Base-by-base conservation (phyloP, 1,284 basidiomycete species). In the Cutaneotrichosporon cutaneum region DNA sequence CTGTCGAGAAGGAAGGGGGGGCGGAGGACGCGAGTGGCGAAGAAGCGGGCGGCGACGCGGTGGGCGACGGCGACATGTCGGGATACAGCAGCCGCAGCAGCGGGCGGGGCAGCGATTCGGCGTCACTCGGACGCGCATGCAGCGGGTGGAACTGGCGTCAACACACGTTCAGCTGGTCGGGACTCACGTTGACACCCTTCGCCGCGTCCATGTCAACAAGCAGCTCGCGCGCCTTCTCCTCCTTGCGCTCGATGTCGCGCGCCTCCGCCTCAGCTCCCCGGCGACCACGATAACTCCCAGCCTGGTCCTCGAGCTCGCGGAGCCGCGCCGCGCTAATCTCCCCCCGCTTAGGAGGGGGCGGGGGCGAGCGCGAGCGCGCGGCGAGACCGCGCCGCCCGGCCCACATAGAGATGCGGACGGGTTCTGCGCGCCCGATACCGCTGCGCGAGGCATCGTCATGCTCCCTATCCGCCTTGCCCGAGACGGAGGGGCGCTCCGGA, bases 371-470 rank as follows among this genome's bases (percentile, higher is more conserved):
- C 18, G 68, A 63, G 35, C 75, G 63, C 5, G 75, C 76, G 4
- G 70, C 51, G 1, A 78, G 58, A 10, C 76, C 76, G 54, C 71
- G 72, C 16, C 76, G 60, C 0, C 60, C 60, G 14, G 72, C 67
- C 78, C 78, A 80, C 64, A 80, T 68, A 4, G 77, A 78, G 36
- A 80, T 68, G 18, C 77, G 54, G 11, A 80, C 67, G n/a, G 78
- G 78, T 62, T 80, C 77, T 1, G 61, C 66, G n/a, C 67, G 42
- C 18, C 58, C 27, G 60, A 16, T 42, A 60, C 47, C 36, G 7
- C 67, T 63, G 7, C 67, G 65, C 18, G 68, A 21, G 8, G 26
- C 52, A 22, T 59, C 35, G 8, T 33, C 52, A 22, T 59, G 27
- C 30, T 52, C 61, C 39, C 62, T 55, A 14, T 48, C 65, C 39